Evolutionary conservation across 345 rosid species (phyloP).

Genomic region (Durio zibethinus): DNA sequence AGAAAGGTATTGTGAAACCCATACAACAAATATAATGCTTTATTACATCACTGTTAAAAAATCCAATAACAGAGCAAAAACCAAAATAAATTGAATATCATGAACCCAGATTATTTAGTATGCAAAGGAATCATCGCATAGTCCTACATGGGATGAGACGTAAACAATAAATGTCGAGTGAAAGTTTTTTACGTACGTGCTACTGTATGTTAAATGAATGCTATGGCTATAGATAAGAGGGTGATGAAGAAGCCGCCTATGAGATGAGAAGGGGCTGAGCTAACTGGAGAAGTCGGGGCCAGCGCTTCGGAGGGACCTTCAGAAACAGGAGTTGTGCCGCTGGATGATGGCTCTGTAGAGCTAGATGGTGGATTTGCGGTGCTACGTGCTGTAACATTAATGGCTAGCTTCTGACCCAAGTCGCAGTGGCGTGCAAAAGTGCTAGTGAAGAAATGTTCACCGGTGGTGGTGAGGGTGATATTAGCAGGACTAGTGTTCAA

Average conservation of each 20-base stretch:
- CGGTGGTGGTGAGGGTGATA: slow-evolving; percentile 38
- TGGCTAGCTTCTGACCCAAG: slow-evolving; percentile 43
- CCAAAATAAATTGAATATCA: too few relatives aligned
- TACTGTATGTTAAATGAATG: too few relatives aligned
- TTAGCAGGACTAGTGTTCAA: slow-evolving; percentile 32
- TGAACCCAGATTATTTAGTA: too few relatives aligned
- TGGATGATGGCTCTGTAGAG: neutral
- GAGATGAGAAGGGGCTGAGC: neutral
- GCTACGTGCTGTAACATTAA: slow-evolving; percentile 30
- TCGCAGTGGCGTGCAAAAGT: slow-evolving; percentile 38
- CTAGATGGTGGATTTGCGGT: neutral
- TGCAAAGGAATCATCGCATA: too few relatives aligned
- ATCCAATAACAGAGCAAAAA: too few relatives aligned
- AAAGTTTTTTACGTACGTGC: too few relatives aligned
- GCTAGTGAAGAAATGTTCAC: slow-evolving; percentile 48
- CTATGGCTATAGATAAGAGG: neutral
- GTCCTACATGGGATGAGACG: too few relatives aligned
- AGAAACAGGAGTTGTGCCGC: slow-evolving; percentile 6
- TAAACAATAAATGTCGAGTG: too few relatives aligned
- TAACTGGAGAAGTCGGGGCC: neutral
- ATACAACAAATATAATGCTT: too few relatives aligned
- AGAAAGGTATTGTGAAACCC: too few relatives aligned
- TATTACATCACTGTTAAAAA: too few relatives aligned
- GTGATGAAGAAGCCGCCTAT: neutral
- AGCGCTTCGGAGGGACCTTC: slow-evolving; percentile 21